Percentiles rank a stretch among this genome's conserved stretches.
Conservation (phyloP, 352 stramenopile species). For the Globisporangium abappressorium region DNA sequence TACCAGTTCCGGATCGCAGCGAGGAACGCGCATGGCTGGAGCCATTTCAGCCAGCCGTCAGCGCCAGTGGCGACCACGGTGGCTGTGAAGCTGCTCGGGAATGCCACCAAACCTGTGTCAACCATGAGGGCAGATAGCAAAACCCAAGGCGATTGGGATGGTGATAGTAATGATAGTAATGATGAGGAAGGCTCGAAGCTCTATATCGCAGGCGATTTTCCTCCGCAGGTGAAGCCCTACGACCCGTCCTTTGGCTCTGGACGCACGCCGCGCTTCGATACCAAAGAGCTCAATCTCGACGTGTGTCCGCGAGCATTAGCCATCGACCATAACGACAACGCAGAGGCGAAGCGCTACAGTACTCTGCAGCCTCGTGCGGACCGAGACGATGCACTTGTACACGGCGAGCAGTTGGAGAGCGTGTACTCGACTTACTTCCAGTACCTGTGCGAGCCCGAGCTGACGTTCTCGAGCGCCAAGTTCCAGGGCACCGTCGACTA, state of each 20-base stretch:
- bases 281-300: conserved; percentile 30
- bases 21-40: conserved; percentile 60
- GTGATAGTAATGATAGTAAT: neutral
- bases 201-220: conserved; percentile 34
- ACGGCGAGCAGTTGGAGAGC: conserved; percentile 67
- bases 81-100: conserved; percentile 16
- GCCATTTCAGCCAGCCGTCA: conserved; percentile 70
- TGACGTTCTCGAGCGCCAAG: conserved; percentile 60
- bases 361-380: conserved; percentile 39
- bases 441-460: conserved; percentile 57
- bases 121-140: neutral
- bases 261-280: conserved; percentile 61
- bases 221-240: conserved; percentile 51
- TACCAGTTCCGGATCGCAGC: conserved; percentile 87
- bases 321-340: neutral
- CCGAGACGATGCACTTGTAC: conserved; percentile 48
- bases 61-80: conserved; percentile 46
- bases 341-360: conserved; percentile 29
- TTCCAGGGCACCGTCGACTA: conserved; percentile 79
- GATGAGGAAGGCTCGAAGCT: conserved; percentile 10
- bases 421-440: conserved; percentile 62
- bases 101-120: neutral
- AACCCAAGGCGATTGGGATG: neutral
- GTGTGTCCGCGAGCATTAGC: conserved; percentile 38
- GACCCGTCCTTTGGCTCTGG: conserved; percentile 51